phyloP scores from a whole-genome alignment of 495 filamentous ascomycete species.

The Neurospora hispaniola region DNA sequence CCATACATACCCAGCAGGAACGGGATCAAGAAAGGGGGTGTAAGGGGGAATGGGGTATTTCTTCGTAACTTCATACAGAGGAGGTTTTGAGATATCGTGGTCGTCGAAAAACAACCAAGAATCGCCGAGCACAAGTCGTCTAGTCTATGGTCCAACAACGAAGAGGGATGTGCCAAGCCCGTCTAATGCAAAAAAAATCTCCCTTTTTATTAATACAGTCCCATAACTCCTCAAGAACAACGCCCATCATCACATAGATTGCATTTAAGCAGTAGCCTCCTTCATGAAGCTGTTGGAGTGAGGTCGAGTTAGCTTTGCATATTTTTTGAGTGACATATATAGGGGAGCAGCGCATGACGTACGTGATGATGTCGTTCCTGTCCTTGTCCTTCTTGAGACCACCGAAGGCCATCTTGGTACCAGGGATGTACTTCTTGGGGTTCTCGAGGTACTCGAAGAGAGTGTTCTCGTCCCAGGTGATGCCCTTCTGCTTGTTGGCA shows the following conservation, averaged over 20 bases:
- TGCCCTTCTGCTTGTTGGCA: constrained; percentile 95
- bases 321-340: neutral
- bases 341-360: constrained; percentile 34
- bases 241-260: neutral
- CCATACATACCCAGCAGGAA: neutral
- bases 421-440: constrained; percentile 71
- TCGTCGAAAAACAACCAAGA: constrained; percentile 3
- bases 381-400: constrained; percentile 99
- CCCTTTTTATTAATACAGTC: constrained; percentile 8
- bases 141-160: constrained; percentile 13
- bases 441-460: constrained; percentile 54
- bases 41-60: neutral
- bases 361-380: constrained; percentile 98
- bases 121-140: constrained; percentile 12
- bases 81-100: neutral
- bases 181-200: constrained; percentile 14
- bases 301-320: constrained; percentile 3
- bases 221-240: constrained; percentile 1
- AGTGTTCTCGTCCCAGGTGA: constrained; percentile 78
- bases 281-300: constrained; percentile 48
- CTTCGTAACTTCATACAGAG: constrained; percentile 1
- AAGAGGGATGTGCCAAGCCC: constrained; percentile 7
- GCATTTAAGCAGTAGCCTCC: constrained; percentile 47
- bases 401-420: constrained; percentile 99
- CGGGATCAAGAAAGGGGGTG: neutral